Evolutionary conservation across 441 rosid genomes (phyloP).

Genomic region (Pelargonium australe): DNA sequence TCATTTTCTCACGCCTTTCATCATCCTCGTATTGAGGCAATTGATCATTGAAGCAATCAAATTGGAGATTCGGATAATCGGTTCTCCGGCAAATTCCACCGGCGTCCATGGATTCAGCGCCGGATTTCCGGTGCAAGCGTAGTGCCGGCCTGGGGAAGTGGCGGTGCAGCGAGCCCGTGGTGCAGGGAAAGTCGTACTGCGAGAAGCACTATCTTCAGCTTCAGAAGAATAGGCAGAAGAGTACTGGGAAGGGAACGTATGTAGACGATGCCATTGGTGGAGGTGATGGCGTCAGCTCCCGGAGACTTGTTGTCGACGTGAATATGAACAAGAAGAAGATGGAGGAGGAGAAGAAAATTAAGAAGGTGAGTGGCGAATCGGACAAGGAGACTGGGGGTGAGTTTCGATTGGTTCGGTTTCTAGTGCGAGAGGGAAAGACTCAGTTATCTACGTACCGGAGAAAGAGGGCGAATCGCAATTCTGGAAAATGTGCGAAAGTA

Average conservation of each 20-base stretch:
- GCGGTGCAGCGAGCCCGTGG: conserved; percentile 3
- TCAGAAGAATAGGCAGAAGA: background rate
- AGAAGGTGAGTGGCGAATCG: background rate
- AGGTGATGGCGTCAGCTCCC: background rate
- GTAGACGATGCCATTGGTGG: background rate
- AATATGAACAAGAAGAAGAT: background rate
- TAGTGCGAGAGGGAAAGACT: background rate
- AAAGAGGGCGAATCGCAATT: background rate
- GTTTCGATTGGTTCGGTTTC: background rate
- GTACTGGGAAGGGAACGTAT: background rate
- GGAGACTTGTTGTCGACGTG: background rate
- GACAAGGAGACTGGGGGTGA: background rate
- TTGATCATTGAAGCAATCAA: background rate
- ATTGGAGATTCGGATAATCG: background rate
- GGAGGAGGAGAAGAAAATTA: background rate
- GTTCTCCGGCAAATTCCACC: background rate
- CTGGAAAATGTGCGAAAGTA: background rate
- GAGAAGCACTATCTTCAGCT: background rate
- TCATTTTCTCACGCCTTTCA: no score
- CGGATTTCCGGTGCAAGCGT: conserved; percentile 7
- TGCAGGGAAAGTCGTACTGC: background rate
- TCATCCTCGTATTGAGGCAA: background rate
- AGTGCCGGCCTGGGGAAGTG: background rate
- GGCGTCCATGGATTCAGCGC: background rate
- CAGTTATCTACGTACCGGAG: background rate